Evolutionary conservation across 75 land plant species (phyloP), one percentile per base, ranked within the genome.

Genomic region (Chamaecyparis obtusa): DNA sequence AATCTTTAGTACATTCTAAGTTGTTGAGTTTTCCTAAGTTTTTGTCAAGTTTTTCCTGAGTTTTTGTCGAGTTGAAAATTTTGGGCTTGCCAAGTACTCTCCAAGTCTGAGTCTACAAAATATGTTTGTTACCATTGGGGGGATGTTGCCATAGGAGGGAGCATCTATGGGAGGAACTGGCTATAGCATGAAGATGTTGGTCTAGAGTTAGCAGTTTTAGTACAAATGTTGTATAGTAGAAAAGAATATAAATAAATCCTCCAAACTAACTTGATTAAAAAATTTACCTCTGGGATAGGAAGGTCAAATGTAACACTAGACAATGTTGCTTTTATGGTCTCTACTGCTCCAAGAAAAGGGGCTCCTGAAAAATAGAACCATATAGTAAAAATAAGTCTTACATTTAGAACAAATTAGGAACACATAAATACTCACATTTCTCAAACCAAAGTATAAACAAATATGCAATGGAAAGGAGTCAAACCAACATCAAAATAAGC

Each of bases 401-500:
- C 32, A 55, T 84, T 51, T 54, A 56, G 83, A 81, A 81, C 33
- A 0, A 81, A 46, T 24, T 80, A 80, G n/a, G 13, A 21, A 43
- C 27, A 17, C 83, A 46, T 13, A 81, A 13, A 81, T 81, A n/a
- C 9, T 81, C 33, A 46, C 32, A 44, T 43, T 44, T 36, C 39
- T 55, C 39, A 55, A 30, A 35, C 3, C 27, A 80, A 41, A 80
- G 27, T 43, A 9, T 21, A 43, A 80, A 10, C 24, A 67, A 83
- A 76, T 76, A 24, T 87, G 71, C 33, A 44, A 88, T 87, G 49
- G 89, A 56, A 36, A 32, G 5, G 56, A 89, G 85, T 33, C 93
- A 90, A 89, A 97, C 99, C 99, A 85, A 97, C 96, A 84, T 99
- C 97, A 89, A 93, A 93, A 85, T 98, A 98, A 41, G 99, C 97